Evolutionary conservation across 306 rosid species (phyloP).

Genomic region (Medicago arabica): DNA sequence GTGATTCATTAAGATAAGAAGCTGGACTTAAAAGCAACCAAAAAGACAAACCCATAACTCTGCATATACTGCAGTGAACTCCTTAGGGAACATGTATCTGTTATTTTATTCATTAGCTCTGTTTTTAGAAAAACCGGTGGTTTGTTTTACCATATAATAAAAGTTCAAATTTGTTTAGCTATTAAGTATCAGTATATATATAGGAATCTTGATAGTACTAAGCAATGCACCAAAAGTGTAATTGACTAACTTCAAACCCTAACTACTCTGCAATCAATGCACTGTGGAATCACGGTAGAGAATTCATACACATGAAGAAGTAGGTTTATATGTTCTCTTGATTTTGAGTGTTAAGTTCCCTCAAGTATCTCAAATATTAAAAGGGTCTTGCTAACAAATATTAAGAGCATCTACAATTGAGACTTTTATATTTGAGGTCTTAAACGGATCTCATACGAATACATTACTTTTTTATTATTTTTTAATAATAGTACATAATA

Average conservation of each 20-base stretch:
- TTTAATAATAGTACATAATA: too few relatives aligned
- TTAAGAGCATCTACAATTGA: too few relatives aligned
- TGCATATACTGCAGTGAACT: slow-evolving; percentile 34
- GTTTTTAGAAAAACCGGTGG: background rate
- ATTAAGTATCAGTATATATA: background rate
- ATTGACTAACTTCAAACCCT: slow-evolving; percentile 8
- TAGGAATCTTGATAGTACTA: background rate
- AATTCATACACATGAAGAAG: too few relatives aligned
- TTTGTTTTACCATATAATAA: slow-evolving; percentile 25
- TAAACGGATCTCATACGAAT: too few relatives aligned
- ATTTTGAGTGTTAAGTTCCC: too few relatives aligned
- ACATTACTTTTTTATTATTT: too few relatives aligned
- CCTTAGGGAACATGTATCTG: slow-evolving; percentile 30
- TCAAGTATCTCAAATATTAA: too few relatives aligned
- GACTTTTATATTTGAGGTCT: too few relatives aligned
- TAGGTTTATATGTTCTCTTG: too few relatives aligned
- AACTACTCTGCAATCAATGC: too few relatives aligned
- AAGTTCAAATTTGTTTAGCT: background rate
- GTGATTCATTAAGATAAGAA: slow-evolving; percentile 46
- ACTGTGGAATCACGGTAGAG: too few relatives aligned
- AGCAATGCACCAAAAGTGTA: background rate
- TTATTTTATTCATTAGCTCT: slow-evolving; percentile 39
- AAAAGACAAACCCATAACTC: slow-evolving; percentile 38
- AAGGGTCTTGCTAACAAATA: too few relatives aligned
- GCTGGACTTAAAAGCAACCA: slow-evolving; percentile 46